phyloP scores from a whole-genome alignment of 2,329 filamentous ascomycete species.

The Sporothrix euskadiensis region DNA sequence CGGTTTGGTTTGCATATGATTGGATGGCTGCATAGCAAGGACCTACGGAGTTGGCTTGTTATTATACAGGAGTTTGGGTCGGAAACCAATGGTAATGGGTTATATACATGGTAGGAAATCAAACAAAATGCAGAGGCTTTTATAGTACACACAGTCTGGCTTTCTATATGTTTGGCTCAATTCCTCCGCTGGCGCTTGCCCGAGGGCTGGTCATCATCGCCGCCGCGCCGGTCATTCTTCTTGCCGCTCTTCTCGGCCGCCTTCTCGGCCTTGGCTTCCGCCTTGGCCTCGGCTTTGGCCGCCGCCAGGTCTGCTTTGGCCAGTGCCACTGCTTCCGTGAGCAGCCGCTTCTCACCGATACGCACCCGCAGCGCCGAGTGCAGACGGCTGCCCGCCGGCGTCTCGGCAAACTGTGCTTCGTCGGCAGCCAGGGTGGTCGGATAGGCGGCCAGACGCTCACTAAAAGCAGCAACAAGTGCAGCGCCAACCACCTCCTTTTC shows the following conservation, averaged over 20 bases:
- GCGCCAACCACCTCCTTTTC: constrained; percentile 43
- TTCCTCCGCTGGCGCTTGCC: constrained; percentile 28
- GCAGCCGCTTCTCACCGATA: constrained; percentile 42
- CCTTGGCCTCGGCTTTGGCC: constrained; percentile 30
- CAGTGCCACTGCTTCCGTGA: constrained; percentile 36
- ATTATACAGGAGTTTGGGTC: constrained; percentile 2
- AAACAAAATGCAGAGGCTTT: background rate
- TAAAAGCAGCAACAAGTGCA: constrained; percentile 41
- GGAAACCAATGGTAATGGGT: background rate
- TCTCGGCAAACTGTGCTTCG: constrained; percentile 24
- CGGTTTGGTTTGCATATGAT: no score
- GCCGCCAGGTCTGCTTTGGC: constrained; percentile 31
- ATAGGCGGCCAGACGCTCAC: constrained; percentile 36
- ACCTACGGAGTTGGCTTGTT: background rate
- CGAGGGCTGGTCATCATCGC: constrained; percentile 19
- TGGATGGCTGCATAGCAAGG: background rate
- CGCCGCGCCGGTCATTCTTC: constrained; percentile 1
- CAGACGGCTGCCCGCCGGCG: constrained; percentile 24
- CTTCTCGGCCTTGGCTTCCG: constrained; percentile 30
- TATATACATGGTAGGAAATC: background rate
- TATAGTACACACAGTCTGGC: background rate
- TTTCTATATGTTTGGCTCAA: background rate
- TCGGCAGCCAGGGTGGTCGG: constrained; percentile 39
- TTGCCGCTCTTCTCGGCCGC: constrained; percentile 18
- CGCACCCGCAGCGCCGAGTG: constrained; percentile 41